Percentiles rank a stretch among this genome's conserved stretches.
Conservation (phyloP, 352 stramenopile species). For the Phytopythium boreale region DNA sequence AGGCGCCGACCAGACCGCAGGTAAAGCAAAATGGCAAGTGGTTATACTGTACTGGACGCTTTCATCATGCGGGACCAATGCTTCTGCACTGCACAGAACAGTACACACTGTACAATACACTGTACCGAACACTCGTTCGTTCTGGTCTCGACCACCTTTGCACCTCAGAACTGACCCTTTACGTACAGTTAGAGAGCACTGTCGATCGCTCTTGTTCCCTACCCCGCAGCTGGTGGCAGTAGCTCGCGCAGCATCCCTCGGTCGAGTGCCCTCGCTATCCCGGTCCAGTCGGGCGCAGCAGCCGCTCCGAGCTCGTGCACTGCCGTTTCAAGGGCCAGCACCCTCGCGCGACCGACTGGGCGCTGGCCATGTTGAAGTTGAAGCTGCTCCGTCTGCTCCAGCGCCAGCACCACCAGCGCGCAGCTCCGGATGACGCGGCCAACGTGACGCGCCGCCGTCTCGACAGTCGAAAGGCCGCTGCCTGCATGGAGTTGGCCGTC, state of each 20-base stretch:
- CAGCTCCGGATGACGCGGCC: slow-evolving; percentile 15
- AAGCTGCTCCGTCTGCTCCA: slow-evolving; percentile 7
- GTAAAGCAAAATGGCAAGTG: too few relatives aligned
- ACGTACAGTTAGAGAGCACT: too few relatives aligned
- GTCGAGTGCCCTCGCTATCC: neutral
- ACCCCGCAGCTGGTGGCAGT: neutral
- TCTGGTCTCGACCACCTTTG: too few relatives aligned
- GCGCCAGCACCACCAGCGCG: slow-evolving; percentile 17
- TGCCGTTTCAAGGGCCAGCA: neutral
- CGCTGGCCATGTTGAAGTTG: neutral
- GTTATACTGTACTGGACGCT: too few relatives aligned
- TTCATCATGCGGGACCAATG: too few relatives aligned
- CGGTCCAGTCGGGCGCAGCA: neutral
- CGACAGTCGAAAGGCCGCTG: neutral
- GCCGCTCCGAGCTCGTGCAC: neutral
- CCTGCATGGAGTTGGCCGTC: neutral
- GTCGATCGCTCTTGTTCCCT: too few relatives aligned
- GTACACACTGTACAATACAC: too few relatives aligned
- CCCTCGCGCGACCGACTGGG: neutral
- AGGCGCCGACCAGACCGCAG: too few relatives aligned
- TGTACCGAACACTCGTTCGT: too few relatives aligned
- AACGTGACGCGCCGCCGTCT: slow-evolving; percentile 5
- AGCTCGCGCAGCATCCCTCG: neutral
- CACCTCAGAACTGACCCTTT: too few relatives aligned
- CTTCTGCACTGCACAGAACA: too few relatives aligned